A percentile compares a stretch with the other conserved stretches of the same genome.
Conservation (phyloP, 257 asterid species). For the Solanum chiquidenum region DNA sequence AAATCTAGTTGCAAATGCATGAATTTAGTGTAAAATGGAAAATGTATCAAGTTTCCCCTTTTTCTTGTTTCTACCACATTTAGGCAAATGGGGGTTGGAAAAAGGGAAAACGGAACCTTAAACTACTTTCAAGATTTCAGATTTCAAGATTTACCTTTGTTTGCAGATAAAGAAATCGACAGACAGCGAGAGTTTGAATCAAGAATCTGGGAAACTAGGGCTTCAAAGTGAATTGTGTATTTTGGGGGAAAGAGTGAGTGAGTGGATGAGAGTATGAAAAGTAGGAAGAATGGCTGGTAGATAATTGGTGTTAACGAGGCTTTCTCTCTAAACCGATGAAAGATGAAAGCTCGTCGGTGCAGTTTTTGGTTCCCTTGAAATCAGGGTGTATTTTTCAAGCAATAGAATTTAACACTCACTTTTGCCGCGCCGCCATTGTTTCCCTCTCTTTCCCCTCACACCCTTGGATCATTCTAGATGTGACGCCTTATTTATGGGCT, state of each 20-base stretch:
- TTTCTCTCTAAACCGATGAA: background rate
- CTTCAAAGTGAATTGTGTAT: background rate
- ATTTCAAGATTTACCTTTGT: background rate
- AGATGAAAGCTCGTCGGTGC: background rate
- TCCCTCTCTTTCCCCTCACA: background rate
- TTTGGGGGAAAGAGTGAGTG: background rate
- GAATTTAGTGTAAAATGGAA: background rate
- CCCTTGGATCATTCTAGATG: background rate
- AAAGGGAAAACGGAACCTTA: background rate
- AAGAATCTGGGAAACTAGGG: background rate
- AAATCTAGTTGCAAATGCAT: background rate
- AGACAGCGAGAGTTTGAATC: background rate
- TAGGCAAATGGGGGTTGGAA: background rate
- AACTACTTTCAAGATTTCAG: background rate
- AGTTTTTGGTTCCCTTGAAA: background rate
- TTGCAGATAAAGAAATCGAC: background rate
- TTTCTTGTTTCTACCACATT: background rate
- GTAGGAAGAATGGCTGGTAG: background rate
- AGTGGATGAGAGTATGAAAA: background rate
- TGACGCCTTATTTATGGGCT: background rate
- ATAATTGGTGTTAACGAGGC: background rate
- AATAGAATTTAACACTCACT: background rate
- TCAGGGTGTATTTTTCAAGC: background rate
- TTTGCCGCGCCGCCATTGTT: slow-evolving; percentile 3
- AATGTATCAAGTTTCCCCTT: background rate